Evolutionary conservation across 345 rosid species (phyloP), one percentile per base, ranked within the genome.

Genomic region (Eucalyptus regnans): DNA sequence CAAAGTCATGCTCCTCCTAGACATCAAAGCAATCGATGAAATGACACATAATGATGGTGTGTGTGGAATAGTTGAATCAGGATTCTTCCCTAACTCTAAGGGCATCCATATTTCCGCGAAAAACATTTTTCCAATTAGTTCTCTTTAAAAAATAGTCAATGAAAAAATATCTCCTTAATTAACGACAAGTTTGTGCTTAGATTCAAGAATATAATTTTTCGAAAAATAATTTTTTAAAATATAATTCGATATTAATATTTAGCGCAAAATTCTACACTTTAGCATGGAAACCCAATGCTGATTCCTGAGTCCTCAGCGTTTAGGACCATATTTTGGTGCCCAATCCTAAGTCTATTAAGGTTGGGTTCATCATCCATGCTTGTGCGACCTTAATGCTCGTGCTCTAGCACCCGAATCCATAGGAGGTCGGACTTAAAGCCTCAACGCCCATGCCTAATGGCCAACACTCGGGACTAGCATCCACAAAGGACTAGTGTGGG

Each of bases 201-300:
- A 4, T 56, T 56, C 6, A 4, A 56, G 25, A 56, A 56, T 23
- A 56, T 2, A 22, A 56, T 56, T 56, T 56, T 56, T 56, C 0
- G 0, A 9, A 0, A 22, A 2, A 4, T 56, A 3, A 8, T 4
- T 23, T 56, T 23, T 23, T 23, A 56, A 23, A 56, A 22, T 56
- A 56, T 56, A 9, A 56, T 12, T 23, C 0, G 12, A 3, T 56
- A 22, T 0, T 56, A 22, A 23, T 6, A 1, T 22, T 2, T 56
- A 10, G 3, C 4, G 0, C 0, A 1, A 56, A 56, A 56, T 23
- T 56, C 1, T 56, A 56, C 0, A 0, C 29, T 56, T 22, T 22
- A 23, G 29, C 29, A 56, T 23, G 12, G 2, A 56, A 23, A 9
- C 62, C 1, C 2, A 23, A 9, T 23, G 4, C 3, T 56, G 0